phyloP scores from a whole-genome alignment of 805 yeast species.

The Phaffomyces opuntiae region DNA sequence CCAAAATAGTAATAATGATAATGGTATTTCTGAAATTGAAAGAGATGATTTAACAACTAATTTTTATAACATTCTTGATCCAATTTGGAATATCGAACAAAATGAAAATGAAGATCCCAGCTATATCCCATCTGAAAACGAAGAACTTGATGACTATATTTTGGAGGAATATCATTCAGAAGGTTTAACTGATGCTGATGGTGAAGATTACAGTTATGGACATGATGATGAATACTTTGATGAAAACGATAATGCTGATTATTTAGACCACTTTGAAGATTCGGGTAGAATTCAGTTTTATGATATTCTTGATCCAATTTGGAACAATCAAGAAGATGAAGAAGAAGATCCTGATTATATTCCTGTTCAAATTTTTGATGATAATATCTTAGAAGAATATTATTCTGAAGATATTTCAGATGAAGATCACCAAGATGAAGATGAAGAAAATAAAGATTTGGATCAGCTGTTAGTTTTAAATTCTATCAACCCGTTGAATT shows the following conservation, averaged over 20 bases:
- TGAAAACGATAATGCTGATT: not conserved
- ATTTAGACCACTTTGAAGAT: not conserved
- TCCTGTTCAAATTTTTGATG: not conserved
- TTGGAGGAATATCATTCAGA: constrained; percentile 13
- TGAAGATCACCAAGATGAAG: constrained; percentile 4
- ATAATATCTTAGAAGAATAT: constrained; percentile 4
- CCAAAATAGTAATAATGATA: constrained; percentile 7
- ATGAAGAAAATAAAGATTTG: not conserved
- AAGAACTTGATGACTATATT: not conserved
- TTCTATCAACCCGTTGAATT: not conserved
- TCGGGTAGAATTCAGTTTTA: not conserved
- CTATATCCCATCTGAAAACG: constrained; percentile 1
- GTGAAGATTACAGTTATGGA: constrained; percentile 9
- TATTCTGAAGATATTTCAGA: constrained; percentile 7
- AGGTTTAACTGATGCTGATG: constrained; percentile 5
- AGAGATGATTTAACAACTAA: not conserved
- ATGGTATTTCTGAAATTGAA: not conserved
- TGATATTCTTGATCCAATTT: constrained; percentile 3
- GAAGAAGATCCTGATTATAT: constrained; percentile 3
- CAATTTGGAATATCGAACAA: constrained; percentile 12
- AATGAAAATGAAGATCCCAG: constrained; percentile 7
- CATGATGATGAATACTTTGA: not conserved
- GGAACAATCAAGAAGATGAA: constrained; percentile 14
- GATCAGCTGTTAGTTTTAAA: not conserved
- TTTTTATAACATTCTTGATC: constrained; percentile 1